A percentile compares a stretch with the other conserved stretches of the same genome.
These are phyloP conservation scores for Grosmannia huntii DNA, from an alignment of 2,329 filamentous ascomycete genomes.

Conservation along the genomic window DNA sequence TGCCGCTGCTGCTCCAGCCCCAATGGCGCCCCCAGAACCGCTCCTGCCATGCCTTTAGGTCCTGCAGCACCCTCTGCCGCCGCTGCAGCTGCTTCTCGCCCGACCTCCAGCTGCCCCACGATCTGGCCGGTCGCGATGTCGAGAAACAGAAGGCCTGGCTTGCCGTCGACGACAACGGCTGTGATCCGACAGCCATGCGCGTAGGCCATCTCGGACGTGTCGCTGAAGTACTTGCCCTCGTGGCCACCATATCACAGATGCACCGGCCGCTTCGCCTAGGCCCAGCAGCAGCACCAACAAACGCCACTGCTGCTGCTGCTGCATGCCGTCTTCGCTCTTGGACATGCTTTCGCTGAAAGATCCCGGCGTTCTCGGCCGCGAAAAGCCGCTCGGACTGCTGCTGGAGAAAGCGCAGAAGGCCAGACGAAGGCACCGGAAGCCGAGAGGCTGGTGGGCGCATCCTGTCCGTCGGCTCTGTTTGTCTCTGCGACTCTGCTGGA, in stretches of 20 bases:
- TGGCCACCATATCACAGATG: neutral
- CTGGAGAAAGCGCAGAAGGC: conserved; percentile 59
- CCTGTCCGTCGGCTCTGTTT: neutral
- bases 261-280: neutral
- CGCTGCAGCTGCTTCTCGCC: neutral
- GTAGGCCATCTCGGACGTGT: neutral
- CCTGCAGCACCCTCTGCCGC: neutral
- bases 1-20: neutral
- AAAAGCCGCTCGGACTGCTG: conserved; percentile 50
- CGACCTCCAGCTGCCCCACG: neutral
- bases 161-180: neutral
- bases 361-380: conserved; percentile 18
- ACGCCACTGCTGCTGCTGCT: neutral
- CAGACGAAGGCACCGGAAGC: conserved; percentile 36
- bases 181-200: too few relatives aligned
- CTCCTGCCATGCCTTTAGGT: neutral
- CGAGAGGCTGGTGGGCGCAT: conserved; percentile 29
- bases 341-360: neutral
- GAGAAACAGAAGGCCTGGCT: conserved; percentile 1
- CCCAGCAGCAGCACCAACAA: too few relatives aligned
- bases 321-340: neutral
- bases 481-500: neutral
- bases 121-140: conserved; percentile 2
- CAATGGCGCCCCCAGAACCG: neutral
- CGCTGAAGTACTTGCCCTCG: neutral